Evolutionary conservation across 176 grass and related monocot species (phyloP), one percentile per base, ranked within the genome.

Genomic region (Ananas comosus): DNA sequence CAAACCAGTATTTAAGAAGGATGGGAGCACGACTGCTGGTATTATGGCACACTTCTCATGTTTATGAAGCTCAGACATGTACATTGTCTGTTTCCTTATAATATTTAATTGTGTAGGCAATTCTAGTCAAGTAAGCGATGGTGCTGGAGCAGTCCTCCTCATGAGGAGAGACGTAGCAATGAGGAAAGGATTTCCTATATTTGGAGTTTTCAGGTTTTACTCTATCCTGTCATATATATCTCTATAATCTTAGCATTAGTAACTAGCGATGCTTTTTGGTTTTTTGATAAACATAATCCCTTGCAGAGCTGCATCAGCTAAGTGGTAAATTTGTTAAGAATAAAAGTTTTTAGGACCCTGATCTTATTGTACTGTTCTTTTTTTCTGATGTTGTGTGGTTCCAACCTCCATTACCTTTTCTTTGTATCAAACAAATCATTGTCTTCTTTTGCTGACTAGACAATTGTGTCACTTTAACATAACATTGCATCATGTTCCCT

Each of bases 41-140:
- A 81, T 68, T 67, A 19, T 63, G 81, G 11, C 47, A 64, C 48
- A 64, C 8, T 1, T 50, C 6, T 19, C 6, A 24, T 29, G 61
- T 49, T 16, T 50, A 9, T 24, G 68, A 76, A 13, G 28, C 7
- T 51, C 23, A 5, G 10, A 5, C 17, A 28, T 68, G 9, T 50
- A 17, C 51, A 24, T 29, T 6, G 2, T 4, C 27, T 21, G 7
- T 53, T 51, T 47, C 65, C 56, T 22, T 7, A 11, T 25, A 19
- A 27, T 12, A 33, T 71, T 13, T 13, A 67, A 23, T 63, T 71
- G 42, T 90, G 53, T 61, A 99, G 94, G 94, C 14, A 99, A 99
- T 80, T 99, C 94, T 75, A 99, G 89, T 70, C 94, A 99, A 85
- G 89, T 99, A 73, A 99, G 94, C 70, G 94, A 99, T 86, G 94